Percentiles rank a stretch among this genome's conserved stretches.
phyloP scores from a whole-genome alignment of 2,329 filamentous ascomycete genomes.

The Trichophyton benhamiae region DNA sequence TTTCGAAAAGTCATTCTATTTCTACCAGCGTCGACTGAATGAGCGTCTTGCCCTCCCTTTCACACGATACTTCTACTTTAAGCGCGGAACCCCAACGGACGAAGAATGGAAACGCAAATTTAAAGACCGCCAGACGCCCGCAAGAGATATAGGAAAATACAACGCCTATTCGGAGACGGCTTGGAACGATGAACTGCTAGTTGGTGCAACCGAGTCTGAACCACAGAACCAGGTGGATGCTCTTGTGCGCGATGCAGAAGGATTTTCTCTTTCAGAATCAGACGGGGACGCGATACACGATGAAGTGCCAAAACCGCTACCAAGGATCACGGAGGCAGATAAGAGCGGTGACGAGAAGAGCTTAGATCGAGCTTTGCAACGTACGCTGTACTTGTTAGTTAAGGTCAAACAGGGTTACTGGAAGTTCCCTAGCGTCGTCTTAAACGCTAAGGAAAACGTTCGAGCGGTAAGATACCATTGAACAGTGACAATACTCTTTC shows the following conservation, averaged over 20 bases:
- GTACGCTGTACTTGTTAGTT: slow-evolving; percentile 80
- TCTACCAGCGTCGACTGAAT: slow-evolving; percentile 94
- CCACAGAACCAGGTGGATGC: slow-evolving; percentile 54
- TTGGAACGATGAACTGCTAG: slow-evolving; percentile 84
- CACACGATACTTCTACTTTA: slow-evolving; percentile 87
- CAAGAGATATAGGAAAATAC: slow-evolving; percentile 77
- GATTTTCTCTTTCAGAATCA: slow-evolving; percentile 23
- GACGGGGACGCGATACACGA: slow-evolving; percentile 37
- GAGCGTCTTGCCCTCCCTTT: slow-evolving; percentile 83
- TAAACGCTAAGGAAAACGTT: slow-evolving; percentile 61
- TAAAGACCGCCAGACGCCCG: slow-evolving; percentile 60
- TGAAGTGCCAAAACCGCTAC: slow-evolving; percentile 56
- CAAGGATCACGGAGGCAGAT: slow-evolving; percentile 68
- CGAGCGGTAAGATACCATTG: slow-evolving; percentile 56
- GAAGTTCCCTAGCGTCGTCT: slow-evolving; percentile 65
- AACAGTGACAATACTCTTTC: not conserved
- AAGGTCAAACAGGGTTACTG: slow-evolving; percentile 57
- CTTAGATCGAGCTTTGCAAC: slow-evolving; percentile 64
- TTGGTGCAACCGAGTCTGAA: slow-evolving; percentile 57
- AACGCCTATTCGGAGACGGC: slow-evolving; percentile 58
- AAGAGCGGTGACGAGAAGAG: slow-evolving; percentile 59
- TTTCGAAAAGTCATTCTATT: slow-evolving; percentile 87
- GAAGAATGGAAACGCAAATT: slow-evolving; percentile 85
- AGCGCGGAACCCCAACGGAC: slow-evolving; percentile 70
- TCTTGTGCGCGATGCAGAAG: slow-evolving; percentile 63